Evolutionary conservation across 352 stramenopile genomes (phyloP).

Genomic region (Phytophthora agathidicida): DNA sequence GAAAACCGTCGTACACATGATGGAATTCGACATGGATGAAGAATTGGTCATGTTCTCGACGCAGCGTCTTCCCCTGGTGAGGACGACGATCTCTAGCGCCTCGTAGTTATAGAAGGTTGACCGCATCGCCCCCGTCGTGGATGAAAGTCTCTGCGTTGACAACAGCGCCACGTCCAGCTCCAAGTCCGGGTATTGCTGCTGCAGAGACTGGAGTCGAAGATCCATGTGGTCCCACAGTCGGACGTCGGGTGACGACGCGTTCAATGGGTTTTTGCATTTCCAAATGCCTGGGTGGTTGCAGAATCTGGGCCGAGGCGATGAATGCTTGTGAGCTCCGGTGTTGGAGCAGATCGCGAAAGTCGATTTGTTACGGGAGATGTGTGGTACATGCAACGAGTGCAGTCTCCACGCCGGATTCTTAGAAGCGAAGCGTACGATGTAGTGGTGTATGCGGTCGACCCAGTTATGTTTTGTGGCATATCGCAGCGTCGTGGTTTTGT

Average conservation of each 20-base stretch:
- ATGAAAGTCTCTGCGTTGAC: conserved; percentile 22
- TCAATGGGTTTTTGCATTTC: conserved; percentile 31
- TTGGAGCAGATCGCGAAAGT: conserved; percentile 12
- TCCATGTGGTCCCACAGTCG: conserved; percentile 41
- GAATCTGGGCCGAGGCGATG: conserved; percentile 22
- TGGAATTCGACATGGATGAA: neutral
- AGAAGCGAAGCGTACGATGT: conserved; percentile 15
- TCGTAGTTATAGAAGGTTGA: conserved; percentile 26
- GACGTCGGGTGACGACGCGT: conserved; percentile 13
- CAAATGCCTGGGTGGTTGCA: conserved; percentile 37
- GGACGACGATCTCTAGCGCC: conserved; percentile 35
- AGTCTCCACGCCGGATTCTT: conserved; percentile 28
- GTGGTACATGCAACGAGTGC: conserved; percentile 32
- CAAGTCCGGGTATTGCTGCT: conserved; percentile 33
- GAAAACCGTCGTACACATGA: conserved; percentile 37
- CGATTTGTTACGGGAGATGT: neutral
- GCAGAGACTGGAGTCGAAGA: conserved; percentile 23
- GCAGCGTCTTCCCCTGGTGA: conserved; percentile 40
- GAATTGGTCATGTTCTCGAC: neutral
- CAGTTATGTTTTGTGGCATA: conserved; percentile 43
- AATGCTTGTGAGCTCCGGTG: neutral
- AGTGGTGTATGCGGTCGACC: conserved; percentile 51
- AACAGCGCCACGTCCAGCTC: conserved; percentile 34
- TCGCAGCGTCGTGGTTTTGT: neutral
- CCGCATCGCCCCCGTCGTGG: conserved; percentile 8